Evolutionary conservation across 306 rosid species (phyloP).

Genomic region (Prinsepia uniflora): DNA sequence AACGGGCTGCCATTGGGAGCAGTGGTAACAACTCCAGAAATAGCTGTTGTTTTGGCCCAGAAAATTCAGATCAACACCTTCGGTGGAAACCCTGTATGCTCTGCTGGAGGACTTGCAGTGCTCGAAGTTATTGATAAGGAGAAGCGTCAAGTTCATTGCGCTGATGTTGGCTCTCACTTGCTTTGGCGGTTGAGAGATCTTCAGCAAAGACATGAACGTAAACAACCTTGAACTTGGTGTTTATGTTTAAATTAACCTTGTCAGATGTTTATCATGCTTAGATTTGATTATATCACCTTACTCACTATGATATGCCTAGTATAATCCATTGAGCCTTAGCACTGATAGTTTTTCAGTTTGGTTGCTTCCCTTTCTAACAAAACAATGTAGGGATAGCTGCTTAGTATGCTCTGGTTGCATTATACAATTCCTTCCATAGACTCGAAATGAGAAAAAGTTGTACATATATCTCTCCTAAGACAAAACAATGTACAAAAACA

Average conservation of each 20-base stretch:
- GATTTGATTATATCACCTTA: neutral
- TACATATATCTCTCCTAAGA: neutral
- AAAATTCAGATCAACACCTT: constrained; percentile 78
- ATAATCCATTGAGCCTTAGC: neutral
- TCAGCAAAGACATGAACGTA: constrained; percentile 69
- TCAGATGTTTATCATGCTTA: too few relatives aligned
- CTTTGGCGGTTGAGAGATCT: constrained; percentile 67
- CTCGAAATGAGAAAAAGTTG: neutral
- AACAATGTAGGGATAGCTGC: too few relatives aligned
- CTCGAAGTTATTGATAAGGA: constrained; percentile 78
- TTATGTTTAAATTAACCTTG: neutral
- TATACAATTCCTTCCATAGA: constrained; percentile 25
- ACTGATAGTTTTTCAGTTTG: neutral
- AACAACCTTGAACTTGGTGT: constrained; percentile 20
- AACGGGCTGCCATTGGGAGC: constrained; percentile 93
- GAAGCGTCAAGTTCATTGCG: constrained; percentile 80
- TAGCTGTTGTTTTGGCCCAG: constrained; percentile 74
- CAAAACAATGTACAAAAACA: constrained; percentile 23
- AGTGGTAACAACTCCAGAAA: constrained; percentile 87
- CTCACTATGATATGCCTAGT: neutral
- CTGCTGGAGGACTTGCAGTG: constrained; percentile 89
- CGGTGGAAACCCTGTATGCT: constrained; percentile 93
- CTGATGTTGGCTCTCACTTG: constrained; percentile 75
- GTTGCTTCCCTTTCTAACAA: neutral
- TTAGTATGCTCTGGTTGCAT: too few relatives aligned